Evolutionary conservation across 805 yeast genomes (phyloP).

Genomic region (Candida chauliodis): DNA sequence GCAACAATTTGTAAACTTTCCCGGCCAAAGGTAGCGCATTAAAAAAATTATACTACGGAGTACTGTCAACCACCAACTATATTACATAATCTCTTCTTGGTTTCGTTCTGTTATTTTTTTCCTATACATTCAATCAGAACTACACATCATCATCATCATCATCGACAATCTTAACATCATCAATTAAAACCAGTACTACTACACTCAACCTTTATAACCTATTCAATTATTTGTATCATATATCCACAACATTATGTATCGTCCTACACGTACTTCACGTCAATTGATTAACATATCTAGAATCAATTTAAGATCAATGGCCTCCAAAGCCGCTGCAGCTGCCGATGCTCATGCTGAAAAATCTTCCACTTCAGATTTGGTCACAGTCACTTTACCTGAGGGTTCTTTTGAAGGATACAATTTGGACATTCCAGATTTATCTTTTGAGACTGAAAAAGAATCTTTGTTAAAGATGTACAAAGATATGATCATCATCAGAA

Average conservation of each 20-base stretch:
- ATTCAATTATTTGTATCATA: too few relatives aligned
- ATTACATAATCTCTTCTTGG: slow-evolving; percentile 6
- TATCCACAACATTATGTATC: slow-evolving; percentile 1
- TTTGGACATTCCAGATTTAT: slow-evolving; percentile 63
- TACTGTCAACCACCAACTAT: slow-evolving; percentile 2
- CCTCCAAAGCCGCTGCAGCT: slow-evolving; percentile 5
- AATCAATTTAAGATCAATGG: slow-evolving; percentile 5
- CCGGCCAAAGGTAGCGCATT: slow-evolving; percentile 2
- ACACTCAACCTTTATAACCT: too few relatives aligned
- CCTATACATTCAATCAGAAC: too few relatives aligned
- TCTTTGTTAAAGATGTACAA: slow-evolving; percentile 88
- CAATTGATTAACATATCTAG: slow-evolving; percentile 4
- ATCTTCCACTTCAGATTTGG: slow-evolving; percentile 29
- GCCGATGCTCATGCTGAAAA: slow-evolving; percentile 20
- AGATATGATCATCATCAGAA: slow-evolving; percentile 89
- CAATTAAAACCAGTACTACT: neutral
- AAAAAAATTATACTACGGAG: slow-evolving; percentile 1
- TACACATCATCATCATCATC: too few relatives aligned
- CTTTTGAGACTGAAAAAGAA: slow-evolving; percentile 75
- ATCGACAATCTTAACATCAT: neutral
- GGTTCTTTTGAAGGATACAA: slow-evolving; percentile 82
- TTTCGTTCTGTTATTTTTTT: slow-evolving; percentile 1
- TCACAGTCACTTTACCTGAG: slow-evolving; percentile 65
- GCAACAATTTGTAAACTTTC: too few relatives aligned
- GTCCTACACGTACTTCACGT: slow-evolving; percentile 5